phyloP scores from a whole-genome alignment of 108 stramenopile species.

The Cylindrotheca fusiformis region DNA sequence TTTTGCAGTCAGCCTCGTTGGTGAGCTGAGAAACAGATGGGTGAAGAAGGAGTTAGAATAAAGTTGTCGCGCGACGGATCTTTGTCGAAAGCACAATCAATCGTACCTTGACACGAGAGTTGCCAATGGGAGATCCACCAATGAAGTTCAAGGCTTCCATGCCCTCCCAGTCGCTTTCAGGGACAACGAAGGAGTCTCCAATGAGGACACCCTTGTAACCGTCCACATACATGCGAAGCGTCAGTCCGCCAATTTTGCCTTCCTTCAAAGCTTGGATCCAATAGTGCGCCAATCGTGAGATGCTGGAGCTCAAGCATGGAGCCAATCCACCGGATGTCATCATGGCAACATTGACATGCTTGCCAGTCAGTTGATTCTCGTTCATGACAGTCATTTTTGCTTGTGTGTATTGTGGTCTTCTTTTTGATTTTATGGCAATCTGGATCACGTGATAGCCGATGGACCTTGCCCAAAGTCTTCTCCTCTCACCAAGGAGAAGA shows the following conservation, averaged over 20 bases:
- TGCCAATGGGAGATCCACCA: constrained; percentile 89
- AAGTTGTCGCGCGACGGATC: too few relatives aligned
- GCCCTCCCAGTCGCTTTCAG: constrained; percentile 51
- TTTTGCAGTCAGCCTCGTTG: constrained; percentile 82
- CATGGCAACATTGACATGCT: constrained; percentile 86
- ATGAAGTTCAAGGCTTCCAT: constrained; percentile 64
- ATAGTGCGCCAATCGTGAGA: constrained; percentile 71
- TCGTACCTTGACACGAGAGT: constrained; percentile 91
- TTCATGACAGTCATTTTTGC: constrained; percentile 6
- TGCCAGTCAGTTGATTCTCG: constrained; percentile 22
- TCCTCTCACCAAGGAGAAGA: neutral
- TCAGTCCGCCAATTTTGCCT: constrained; percentile 73
- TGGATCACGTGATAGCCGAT: neutral
- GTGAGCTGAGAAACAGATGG: constrained; percentile 61
- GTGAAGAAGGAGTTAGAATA: constrained; percentile 1
- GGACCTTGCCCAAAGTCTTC: neutral
- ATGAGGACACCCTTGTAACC: constrained; percentile 88
- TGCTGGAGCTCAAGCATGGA: constrained; percentile 78
- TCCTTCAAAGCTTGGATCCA: constrained; percentile 73
- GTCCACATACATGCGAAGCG: constrained; percentile 79
- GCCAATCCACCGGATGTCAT: constrained; percentile 90
- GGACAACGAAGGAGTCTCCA: constrained; percentile 75
- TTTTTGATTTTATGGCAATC: neutral
- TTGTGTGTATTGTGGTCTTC: neutral
- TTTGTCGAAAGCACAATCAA: too few relatives aligned